Base-by-base conservation (phyloP, 2,329 filamentous ascomycete species). In the Fusarium sp. region DNA sequence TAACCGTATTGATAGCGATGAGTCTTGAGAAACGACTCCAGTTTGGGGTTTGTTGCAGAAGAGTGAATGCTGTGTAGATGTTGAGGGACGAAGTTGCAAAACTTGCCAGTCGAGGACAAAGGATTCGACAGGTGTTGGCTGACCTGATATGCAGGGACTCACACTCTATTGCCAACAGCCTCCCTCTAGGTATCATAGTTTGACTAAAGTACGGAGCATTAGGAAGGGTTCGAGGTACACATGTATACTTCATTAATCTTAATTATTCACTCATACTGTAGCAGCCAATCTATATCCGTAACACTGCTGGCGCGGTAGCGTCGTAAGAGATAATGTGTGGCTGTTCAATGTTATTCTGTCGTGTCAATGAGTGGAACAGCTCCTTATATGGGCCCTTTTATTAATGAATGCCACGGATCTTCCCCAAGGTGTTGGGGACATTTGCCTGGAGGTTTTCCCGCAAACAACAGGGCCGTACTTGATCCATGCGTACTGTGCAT, bases 401-500 rank as follows among this genome's bases (percentile, higher is more conserved):
- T 51, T 42, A 51, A 48, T 70, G 45, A 58, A 50, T 63, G 41
- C 39, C 36, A 63, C 60, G 17, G 38, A 60, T 63, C 56, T 47
- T 50, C 45, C 62, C 51, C 59, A 66, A 58, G 35, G 39, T 60
- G n/a, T 38, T 60, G 51, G 56, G 38, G 32, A 26, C 45, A 39
- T 67, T 53, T 65, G 44, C 60, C 50, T 32, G 51, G 41, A 57
- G 44, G 50, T 32, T 73, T 44, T 66, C 58, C 68, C 63, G 45
- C 41, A 57, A 61, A 63, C 48, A 66, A 66, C 42, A 65, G 58
- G 72, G 51, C 60, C 75, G 45, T 48, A 45, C 24, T 55, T 76
- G 76, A 74, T 77, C 76, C 72, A 77, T 75, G 76, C 76, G 69
- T 69, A 61, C 53, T 45, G 24, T 74, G 73, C 75, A 77, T 78